Evolutionary conservation across 441 rosid species (phyloP), one percentile per base, ranked within the genome.

Genomic region (Kokia cookei): DNA sequence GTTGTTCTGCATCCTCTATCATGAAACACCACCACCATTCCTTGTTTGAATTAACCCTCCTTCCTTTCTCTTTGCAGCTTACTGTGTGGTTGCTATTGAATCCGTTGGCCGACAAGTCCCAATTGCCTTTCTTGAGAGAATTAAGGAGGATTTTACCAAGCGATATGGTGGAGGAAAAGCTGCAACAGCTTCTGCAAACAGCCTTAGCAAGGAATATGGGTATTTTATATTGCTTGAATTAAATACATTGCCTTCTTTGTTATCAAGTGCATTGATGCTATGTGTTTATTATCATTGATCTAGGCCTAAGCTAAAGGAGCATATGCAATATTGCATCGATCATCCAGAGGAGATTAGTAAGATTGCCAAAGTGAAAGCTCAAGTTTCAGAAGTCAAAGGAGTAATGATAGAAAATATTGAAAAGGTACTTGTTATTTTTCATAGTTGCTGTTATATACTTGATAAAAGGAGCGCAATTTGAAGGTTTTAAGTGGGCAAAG

Each of bases 61-160:
- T 72, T 50, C 72, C 65, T 64, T 45, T 40, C 75, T 32, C 75
- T 53, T 59, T 83, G 93, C 88, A 95, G 99, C 93, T 9, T 95
- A 87, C 63, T 95, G 99, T 71, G 97, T 95, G 65, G 99, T 93
- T 84, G 99, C 99, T 12, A 93, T 86, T 22, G 97, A 95, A 75
- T 90, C 98, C 19, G 84, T 82, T 79, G 98, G 98, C 62, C 91
- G 93, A 59, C 95, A 95, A 83, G 72, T 91, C 79, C 96, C 97
- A 17, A 93, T 93, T 81, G 99, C 94, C 26, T 95, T 86, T 75
- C 95, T 95, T 68, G 96, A 95, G 82, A 82, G 94, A 77, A 80
- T 95, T 27, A 95, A 90, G 85, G 98, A 93, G 78, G 99, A 95
- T 47, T 93, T 95, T 59, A 84, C 77, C 75, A 86, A 93, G 82